Evolutionary conservation across 805 yeast species (phyloP), one percentile per base, ranked within the genome.

Genomic region (Wickerhamiella slavikovae): DNA sequence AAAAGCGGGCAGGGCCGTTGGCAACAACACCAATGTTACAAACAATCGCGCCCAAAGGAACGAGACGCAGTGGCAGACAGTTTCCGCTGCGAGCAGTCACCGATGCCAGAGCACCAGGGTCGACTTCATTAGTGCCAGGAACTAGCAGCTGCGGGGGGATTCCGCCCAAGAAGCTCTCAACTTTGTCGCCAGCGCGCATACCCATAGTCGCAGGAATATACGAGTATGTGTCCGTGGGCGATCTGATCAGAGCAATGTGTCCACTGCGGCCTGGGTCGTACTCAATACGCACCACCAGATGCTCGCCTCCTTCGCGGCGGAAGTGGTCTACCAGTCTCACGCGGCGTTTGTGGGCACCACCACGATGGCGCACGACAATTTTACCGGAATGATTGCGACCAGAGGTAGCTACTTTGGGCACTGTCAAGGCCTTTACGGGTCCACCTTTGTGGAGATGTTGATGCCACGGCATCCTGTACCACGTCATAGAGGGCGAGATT

Each of bases 331-430:
- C 64, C 20, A 78, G 51, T 44, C 98, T 68, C 23, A 78, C 63
- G 53, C 98, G 69, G 46, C 85, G 72, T 52, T 77, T 78, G 51
- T 77, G 89, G 21, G 96, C 96, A 44, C 98, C 98, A 50, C 96
- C 98, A 52, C 91, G 70, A 52, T 89, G 94, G 49, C 98, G 69
- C 27, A 79, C 75, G 4, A 93, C 80, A 44, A 89, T 79, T 41
- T 67, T 65, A 40, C 98, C 98, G 3, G 75, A 60, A 52, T 75
- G 62, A 52, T 85, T 83, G 58, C 98, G 72, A 39, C 98, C 98
- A 31, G 92, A 75, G 28, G 71, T 68, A 32, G 68, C 65, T 45
- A 71, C 66, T 45, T 66, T 68, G 12, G 82, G 66, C 20, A 63
- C 64, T 0, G 98, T 85, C 46, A 89, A 62, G 26, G 71, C 69